These are phyloP conservation scores for Aureobasidium subglaciale DNA, from an alignment of 2,329 filamentous ascomycete genomes.

Conservation along the genomic window DNA sequence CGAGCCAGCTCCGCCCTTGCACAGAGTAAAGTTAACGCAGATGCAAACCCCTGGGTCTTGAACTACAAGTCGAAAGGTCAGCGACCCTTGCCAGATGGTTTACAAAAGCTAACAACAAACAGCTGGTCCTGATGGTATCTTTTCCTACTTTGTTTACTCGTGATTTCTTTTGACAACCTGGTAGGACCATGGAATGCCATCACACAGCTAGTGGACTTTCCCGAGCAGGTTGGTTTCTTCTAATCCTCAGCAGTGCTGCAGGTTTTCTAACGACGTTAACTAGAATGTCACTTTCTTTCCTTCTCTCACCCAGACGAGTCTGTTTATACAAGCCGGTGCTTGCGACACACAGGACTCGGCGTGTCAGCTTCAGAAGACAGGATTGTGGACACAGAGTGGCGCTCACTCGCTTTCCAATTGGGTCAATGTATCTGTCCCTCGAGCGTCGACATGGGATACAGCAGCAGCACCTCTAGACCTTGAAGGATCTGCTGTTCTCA, in stretches of 20 bases:
- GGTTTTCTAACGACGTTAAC: background rate
- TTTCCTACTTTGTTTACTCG: background rate
- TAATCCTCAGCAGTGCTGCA: background rate
- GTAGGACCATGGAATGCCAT: slow-evolving; percentile 1
- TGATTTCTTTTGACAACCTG: background rate
- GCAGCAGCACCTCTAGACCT: background rate
- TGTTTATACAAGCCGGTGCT: slow-evolving; percentile 1
- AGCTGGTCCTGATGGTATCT: background rate
- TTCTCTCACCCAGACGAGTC: background rate
- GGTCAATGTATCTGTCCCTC: background rate
- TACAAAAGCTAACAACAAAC: background rate
- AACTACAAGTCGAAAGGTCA: background rate
- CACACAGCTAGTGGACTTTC: background rate
- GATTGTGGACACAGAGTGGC: background rate
- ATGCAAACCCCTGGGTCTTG: background rate
- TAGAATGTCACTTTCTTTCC: background rate
- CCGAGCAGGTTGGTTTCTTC: background rate
- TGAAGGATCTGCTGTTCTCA: background rate
- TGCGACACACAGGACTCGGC: slow-evolving; percentile 1
- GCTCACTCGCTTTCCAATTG: background rate
- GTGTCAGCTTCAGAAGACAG: background rate
- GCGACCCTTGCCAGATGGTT: background rate
- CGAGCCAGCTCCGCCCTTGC: background rate
- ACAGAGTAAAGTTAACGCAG: background rate
- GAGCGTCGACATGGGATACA: background rate